These are phyloP conservation scores for Quercus mongolica DNA, from an alignment of 306 rosid species.

Conservation along the genomic window DNA sequence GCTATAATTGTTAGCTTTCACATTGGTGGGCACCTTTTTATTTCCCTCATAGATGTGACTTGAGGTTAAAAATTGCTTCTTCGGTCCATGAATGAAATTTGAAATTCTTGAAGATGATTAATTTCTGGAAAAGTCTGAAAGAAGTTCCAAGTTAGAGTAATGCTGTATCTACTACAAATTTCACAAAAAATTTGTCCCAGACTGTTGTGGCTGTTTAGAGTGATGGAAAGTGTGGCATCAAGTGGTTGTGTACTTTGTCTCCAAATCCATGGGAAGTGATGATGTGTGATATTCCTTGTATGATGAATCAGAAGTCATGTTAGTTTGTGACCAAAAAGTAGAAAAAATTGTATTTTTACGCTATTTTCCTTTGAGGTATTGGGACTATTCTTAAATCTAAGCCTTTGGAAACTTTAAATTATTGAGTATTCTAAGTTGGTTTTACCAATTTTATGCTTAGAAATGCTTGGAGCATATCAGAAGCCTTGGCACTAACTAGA, in stretches of 20 bases:
- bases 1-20: background rate
- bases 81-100: background rate
- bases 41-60: background rate
- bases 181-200: background rate
- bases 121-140: background rate
- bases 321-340: background rate
- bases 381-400: too few relatives aligned
- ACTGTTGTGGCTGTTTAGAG: background rate
- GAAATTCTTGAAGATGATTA: background rate
- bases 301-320: background rate
- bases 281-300: background rate
- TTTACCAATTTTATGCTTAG: too few relatives aligned
- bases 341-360: background rate
- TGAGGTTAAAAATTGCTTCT: background rate
- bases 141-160: background rate
- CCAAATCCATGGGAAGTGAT: background rate
- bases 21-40: background rate
- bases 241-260: background rate
- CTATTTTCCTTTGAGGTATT: too few relatives aligned
- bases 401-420: too few relatives aligned
- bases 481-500: too few relatives aligned
- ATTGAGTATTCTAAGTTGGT: too few relatives aligned
- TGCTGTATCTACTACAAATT: background rate
- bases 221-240: background rate
- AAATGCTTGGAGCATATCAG: too few relatives aligned